A percentile compares a stretch with the other conserved stretches of the same genome.
Conservation (phyloP, 2,329 filamentous ascomycete species). For the Nigrospora osmanthi region DNA sequence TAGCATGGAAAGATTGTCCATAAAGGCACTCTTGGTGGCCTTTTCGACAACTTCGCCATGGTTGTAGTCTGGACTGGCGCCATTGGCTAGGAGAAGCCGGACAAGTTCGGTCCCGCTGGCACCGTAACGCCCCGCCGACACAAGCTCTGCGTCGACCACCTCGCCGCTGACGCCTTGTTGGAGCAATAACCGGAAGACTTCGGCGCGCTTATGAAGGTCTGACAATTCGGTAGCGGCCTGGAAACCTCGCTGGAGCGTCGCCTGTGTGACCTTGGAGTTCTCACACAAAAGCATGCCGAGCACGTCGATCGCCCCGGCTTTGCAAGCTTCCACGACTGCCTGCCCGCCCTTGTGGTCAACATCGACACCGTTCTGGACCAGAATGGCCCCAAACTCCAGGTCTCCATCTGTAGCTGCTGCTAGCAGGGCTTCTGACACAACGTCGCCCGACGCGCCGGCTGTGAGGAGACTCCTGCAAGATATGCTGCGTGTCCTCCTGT, state of each 20-base stretch:
- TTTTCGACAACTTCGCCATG: slow-evolving; percentile 48
- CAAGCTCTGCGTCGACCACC: slow-evolving; percentile 42
- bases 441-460: slow-evolving; percentile 34
- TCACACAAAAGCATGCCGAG: slow-evolving; percentile 40
- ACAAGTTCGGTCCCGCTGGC: slow-evolving; percentile 40
- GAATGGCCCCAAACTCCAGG: slow-evolving; percentile 37
- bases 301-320: slow-evolving; percentile 40
- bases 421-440: slow-evolving; percentile 41
- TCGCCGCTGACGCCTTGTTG: slow-evolving; percentile 41
- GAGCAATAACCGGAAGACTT: slow-evolving; percentile 43
- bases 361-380: slow-evolving; percentile 44
- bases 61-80: slow-evolving; percentile 47
- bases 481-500: slow-evolving; percentile 28
- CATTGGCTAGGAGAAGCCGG: slow-evolving; percentile 39
- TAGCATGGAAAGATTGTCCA: slow-evolving; percentile 41
- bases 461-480: slow-evolving; percentile 38
- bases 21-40: slow-evolving; percentile 41
- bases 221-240: slow-evolving; percentile 46
- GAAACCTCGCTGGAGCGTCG: slow-evolving; percentile 41
- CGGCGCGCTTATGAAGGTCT: slow-evolving; percentile 38
- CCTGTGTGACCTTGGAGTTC: slow-evolving; percentile 26
- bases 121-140: slow-evolving; percentile 43
- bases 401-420: slow-evolving; percentile 46
- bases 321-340: slow-evolving; percentile 46
- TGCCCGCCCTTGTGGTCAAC: slow-evolving; percentile 43